Percentiles rank a stretch among this genome's conserved stretches.
Evolutionary conservation across 1,284 basidiomycete genomes (phyloP).

Genomic region (Coniophora puteana): DNA sequence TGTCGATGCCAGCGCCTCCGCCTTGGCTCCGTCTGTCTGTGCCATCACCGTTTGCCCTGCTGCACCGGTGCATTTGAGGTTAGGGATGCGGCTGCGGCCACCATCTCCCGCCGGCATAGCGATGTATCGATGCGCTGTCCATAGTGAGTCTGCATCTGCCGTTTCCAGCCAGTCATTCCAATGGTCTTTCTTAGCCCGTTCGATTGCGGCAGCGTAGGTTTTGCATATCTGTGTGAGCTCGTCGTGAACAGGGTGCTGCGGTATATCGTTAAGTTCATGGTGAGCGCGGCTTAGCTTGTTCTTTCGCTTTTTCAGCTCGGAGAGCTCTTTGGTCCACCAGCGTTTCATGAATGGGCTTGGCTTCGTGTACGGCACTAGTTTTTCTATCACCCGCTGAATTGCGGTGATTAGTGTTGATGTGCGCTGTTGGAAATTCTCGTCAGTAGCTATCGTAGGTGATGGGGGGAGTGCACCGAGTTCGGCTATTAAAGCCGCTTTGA

Average conservation of each 20-base stretch:
- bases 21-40: conserved; percentile 25
- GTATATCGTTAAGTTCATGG: conserved; percentile 3
- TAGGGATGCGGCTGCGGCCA: conserved; percentile 27
- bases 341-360: conserved; percentile 20
- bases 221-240: conserved; percentile 15
- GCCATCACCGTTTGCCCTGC: conserved; percentile 5
- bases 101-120: conserved; percentile 25
- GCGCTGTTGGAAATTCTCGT: not conserved
- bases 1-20: conserved; percentile 16
- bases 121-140: conserved; percentile 29
- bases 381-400: not conserved
- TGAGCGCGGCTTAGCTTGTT: conserved; percentile 9
- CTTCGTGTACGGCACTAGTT: conserved; percentile 18
- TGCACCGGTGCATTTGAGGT: conserved; percentile 11
- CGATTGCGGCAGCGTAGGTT: conserved; percentile 26
- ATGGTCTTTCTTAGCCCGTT: conserved; percentile 27
- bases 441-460: conserved; percentile 1
- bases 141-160: conserved; percentile 21
- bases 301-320: conserved; percentile 7
- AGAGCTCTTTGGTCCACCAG: conserved; percentile 31
- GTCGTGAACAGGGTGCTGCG: conserved; percentile 19
- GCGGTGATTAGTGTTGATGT: not conserved
- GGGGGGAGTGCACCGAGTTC: conserved; percentile 1
- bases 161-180: conserved; percentile 33
- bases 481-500: conserved; percentile 6